A percentile compares a stretch with the other conserved stretches of the same genome.
Evolutionary conservation across 495 filamentous ascomycete genomes (phyloP).

Genomic region (Aspergillus mulundensis): DNA sequence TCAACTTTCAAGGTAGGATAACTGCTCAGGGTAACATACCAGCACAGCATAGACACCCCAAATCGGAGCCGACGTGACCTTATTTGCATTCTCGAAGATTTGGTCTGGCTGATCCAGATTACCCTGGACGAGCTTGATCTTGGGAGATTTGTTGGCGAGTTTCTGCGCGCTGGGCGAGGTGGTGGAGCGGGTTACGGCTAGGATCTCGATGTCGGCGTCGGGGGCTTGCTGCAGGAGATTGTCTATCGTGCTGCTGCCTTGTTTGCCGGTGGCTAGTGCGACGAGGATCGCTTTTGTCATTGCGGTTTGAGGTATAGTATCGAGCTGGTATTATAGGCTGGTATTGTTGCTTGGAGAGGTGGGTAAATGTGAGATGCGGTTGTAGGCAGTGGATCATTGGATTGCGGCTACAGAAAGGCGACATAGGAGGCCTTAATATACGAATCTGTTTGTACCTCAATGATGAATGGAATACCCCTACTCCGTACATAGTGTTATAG

Average conservation of each 20-base stretch:
- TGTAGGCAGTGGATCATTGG: no score
- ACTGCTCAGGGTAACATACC: slow-evolving; percentile 19
- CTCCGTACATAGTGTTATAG: no score
- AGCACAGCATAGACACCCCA: slow-evolving; percentile 53
- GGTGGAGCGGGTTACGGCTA: slow-evolving; percentile 65
- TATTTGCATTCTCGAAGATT: slow-evolving; percentile 50
- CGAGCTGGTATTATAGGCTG: no score
- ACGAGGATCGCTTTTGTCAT: slow-evolving; percentile 46
- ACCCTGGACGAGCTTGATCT: slow-evolving; percentile 54
- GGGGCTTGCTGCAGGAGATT: slow-evolving; percentile 43
- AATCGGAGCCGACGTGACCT: slow-evolving; percentile 36
- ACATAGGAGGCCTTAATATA: no score
- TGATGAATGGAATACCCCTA: no score
- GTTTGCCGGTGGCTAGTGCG: slow-evolving; percentile 69
- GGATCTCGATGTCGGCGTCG: slow-evolving; percentile 51
- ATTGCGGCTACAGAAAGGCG: no score
- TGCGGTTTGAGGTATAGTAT: background rate
- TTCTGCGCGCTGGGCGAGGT: slow-evolving; percentile 49
- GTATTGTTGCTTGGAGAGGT: no score
- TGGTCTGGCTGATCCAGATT: slow-evolving; percentile 46
- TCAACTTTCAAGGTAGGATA: no score
- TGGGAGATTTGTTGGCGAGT: slow-evolving; percentile 41
- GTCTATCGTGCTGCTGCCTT: slow-evolving; percentile 60
- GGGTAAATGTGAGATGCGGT: no score
- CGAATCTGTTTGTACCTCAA: no score